These are phyloP conservation scores for Thalassiosira mediterranea DNA, from an alignment of 352 stramenopile genomes.

Conservation along the genomic window DNA sequence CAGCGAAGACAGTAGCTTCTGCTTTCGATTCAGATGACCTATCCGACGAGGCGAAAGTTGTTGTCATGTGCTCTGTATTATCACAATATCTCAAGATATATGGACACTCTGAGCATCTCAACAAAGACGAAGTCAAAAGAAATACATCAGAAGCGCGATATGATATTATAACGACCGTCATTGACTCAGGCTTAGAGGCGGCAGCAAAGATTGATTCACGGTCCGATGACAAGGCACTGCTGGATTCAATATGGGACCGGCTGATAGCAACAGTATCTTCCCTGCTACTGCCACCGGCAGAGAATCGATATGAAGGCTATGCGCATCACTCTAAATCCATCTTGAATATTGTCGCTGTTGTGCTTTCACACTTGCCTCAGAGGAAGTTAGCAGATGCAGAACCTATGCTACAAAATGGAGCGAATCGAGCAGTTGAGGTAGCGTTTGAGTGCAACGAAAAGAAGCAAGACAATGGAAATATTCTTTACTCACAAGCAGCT, in stretches of 20 bases:
- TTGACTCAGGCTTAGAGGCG: constrained; percentile 54
- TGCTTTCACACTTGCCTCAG: constrained; percentile 44
- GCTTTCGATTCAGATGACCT: constrained; percentile 55
- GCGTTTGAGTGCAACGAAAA: constrained; percentile 51
- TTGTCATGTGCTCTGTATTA: constrained; percentile 63
- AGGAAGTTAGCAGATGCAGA: constrained; percentile 43
- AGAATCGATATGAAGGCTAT: constrained; percentile 51
- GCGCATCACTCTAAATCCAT: constrained; percentile 58
- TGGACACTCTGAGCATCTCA: constrained; percentile 14
- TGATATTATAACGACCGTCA: constrained; percentile 54
- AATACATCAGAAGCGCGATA: constrained; percentile 49
- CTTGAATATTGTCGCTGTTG: constrained; percentile 53
- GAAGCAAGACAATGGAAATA: constrained; percentile 24
- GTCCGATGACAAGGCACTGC: constrained; percentile 27
- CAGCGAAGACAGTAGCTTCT: constrained; percentile 49
- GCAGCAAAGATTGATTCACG: constrained; percentile 39
- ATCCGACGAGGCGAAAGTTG: constrained; percentile 47
- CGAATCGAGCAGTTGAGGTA: constrained; percentile 53
- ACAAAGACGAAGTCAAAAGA: constrained; percentile 7
- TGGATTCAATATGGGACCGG: constrained; percentile 58
- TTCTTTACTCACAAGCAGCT: constrained; percentile 18
- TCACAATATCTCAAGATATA: constrained; percentile 54
- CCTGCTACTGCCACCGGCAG: constrained; percentile 41
- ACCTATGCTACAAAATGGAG: constrained; percentile 56
- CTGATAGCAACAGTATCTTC: constrained; percentile 46